A percentile compares a stretch with the other conserved stretches of the same genome.
These are phyloP conservation scores for Picochlorum sp. DNA, from an alignment of 139 green algal species.

Conservation along the genomic window DNA sequence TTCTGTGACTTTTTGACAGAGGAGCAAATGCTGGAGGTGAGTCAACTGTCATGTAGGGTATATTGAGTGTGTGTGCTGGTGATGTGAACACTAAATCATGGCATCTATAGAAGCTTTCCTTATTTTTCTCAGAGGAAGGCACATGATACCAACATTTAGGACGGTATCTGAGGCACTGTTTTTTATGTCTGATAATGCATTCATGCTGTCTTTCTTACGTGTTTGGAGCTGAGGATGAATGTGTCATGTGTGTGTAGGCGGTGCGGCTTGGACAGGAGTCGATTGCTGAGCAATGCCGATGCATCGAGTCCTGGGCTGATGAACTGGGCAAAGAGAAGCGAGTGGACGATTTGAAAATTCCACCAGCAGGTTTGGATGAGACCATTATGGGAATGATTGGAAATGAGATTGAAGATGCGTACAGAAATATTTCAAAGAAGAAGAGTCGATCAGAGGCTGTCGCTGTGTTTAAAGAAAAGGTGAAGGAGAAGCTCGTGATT, in stretches of 20 bases:
- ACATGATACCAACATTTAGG: conserved; percentile 22
- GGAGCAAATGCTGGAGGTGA: conserved; percentile 77
- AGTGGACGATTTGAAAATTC: conserved; percentile 30
- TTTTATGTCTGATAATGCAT: not conserved
- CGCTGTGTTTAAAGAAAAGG: conserved; percentile 18
- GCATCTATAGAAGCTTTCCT: conserved; percentile 12
- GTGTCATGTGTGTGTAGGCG: conserved; percentile 26
- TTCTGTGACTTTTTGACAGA: conserved; percentile 89
- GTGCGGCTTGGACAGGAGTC: conserved; percentile 45
- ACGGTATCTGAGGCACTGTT: conserved; percentile 31
- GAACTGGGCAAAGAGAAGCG: conserved; percentile 68
- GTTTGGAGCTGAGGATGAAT: no score
- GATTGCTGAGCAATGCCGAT: conserved; percentile 51
- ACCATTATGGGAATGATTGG: conserved; percentile 26
- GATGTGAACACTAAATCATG: conserved; percentile 13
- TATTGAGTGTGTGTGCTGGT: conserved; percentile 1
- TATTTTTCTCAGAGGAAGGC: not conserved
- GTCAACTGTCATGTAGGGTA: not conserved
- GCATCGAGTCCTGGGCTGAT: conserved; percentile 61
- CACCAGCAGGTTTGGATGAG: conserved; percentile 47
- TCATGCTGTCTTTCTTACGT: not conserved
- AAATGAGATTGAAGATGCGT: conserved; percentile 16
- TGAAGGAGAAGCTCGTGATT: conserved; percentile 15
- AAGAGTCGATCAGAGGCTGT: conserved; percentile 31
- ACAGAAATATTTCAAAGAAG: conserved; percentile 36